Percentiles rank a stretch among this genome's conserved stretches.
These are phyloP conservation scores for Phytophthora vignae DNA, from an alignment of 352 stramenopile genomes.

Conservation along the genomic window DNA sequence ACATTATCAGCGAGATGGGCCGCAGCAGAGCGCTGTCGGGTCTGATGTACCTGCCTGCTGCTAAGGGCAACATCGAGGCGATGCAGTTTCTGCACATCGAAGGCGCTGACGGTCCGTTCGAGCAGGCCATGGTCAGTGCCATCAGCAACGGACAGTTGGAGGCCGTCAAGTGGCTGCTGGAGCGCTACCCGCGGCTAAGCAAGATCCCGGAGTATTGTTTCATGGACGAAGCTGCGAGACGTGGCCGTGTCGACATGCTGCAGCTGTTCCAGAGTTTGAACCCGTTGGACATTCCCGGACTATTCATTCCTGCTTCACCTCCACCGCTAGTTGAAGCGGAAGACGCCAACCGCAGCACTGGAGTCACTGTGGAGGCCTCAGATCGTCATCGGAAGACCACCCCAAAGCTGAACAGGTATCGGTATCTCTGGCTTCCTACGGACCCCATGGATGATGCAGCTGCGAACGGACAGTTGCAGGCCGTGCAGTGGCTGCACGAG, in stretches of 20 bases:
- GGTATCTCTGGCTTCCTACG: background rate
- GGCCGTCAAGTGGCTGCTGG: constrained; percentile 2
- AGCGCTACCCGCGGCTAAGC: constrained; percentile 3
- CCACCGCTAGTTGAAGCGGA: background rate
- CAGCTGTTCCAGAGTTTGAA: constrained; percentile 2
- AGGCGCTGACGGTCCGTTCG: background rate
- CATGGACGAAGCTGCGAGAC: constrained; percentile 13
- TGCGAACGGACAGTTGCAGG: constrained; percentile 3
- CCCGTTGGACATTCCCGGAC: no score
- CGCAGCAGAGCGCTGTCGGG: background rate
- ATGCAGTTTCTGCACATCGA: constrained; percentile 5
- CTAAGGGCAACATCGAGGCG: background rate
- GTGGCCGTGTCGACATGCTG: constrained; percentile 7
- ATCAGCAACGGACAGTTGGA: constrained; percentile 1
- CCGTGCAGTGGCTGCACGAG: constrained; percentile 9
- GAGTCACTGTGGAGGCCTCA: background rate
- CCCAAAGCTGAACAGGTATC: background rate
- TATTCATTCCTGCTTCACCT: background rate
- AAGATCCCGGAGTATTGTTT: constrained; percentile 8
- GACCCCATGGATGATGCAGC: constrained; percentile 16
- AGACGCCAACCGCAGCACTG: background rate
- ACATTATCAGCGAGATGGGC: background rate
- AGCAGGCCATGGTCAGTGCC: constrained; percentile 1
- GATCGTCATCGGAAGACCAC: constrained; percentile 2
- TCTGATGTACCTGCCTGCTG: background rate